Evolutionary conservation across 768 basidiomycete species (phyloP), one percentile per base, ranked within the genome.

Genomic region (Daedalea quercina): DNA sequence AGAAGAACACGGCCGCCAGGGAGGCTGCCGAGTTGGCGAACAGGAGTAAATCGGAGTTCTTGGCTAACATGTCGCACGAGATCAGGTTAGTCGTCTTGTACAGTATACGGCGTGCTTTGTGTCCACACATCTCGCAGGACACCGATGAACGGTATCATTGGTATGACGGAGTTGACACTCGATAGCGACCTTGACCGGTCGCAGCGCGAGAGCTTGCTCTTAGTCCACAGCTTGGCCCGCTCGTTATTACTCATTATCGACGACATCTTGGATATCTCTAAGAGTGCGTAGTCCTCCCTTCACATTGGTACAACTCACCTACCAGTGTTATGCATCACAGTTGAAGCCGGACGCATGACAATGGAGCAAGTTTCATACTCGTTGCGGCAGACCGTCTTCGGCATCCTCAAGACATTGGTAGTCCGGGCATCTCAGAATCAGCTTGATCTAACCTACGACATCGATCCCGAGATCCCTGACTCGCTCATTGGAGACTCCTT

Each of bases 301-400:
- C n/a, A 25, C 12, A 15, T 37, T 42, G 40, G 34, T 9, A 3
- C 37, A 26, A 34, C 15, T 19, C 45, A 47, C 56, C 56, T 60
- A 28, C 53, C 44, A 59, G 55, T 25, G n/a, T n/a, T n/a, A n/a
- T n/a, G 22, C 31, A 24, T 43, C 59, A 8, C 61, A 96, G 94
- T 98, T 63, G 96, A 99, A 70, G 96, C 95, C 37, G 96, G 96
- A 43, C 88, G 95, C 12, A 99, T 99, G 96, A 98, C 94, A 1
- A 96, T 99, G 89, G 96, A 99, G 71, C 87, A 91, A 25, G 95
- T 97, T n/a, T 87, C 94, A 1, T 99, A 95, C 71, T 97, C 94
- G 9, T 78, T 97, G 25, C 88, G 96, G n/a, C 87, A 93, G 60
- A 95, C 92, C 2, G 92, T 97, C 40, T 98, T 97, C 63, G 92